Evolutionary conservation across 1,284 basidiomycete genomes (phyloP).

Genomic region (Golubevia pallescens): DNA sequence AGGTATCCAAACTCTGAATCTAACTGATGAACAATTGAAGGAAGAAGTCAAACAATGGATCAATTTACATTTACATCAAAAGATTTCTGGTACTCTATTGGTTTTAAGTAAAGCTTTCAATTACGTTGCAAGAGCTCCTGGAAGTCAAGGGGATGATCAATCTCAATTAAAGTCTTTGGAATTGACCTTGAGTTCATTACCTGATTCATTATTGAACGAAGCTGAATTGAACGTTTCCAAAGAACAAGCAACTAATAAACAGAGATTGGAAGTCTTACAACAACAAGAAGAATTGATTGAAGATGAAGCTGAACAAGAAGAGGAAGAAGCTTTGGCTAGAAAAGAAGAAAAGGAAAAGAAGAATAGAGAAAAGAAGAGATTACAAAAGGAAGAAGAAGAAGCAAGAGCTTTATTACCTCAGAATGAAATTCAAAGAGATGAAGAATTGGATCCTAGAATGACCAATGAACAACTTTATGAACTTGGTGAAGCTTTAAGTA

Average conservation of each 20-base stretch:
- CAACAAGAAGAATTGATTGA: slow-evolving; percentile 63
- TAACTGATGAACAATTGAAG: slow-evolving; percentile 40
- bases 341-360: slow-evolving; percentile 50
- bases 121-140: slow-evolving; percentile 25
- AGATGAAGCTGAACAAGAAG: slow-evolving; percentile 63
- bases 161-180: slow-evolving; percentile 57
- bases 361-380: slow-evolving; percentile 36
- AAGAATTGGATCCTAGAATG: slow-evolving; percentile 49
- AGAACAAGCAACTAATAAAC: slow-evolving; percentile 61
- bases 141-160: not conserved
- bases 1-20: slow-evolving; percentile 53
- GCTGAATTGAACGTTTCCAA: slow-evolving; percentile 60
- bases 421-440: slow-evolving; percentile 12
- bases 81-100: slow-evolving; percentile 56
- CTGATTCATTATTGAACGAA: slow-evolving; percentile 60
- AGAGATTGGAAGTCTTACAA: slow-evolving; percentile 61
- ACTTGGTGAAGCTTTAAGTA: slow-evolving; percentile 59
- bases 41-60: slow-evolving; percentile 58
- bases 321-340: slow-evolving; percentile 53
- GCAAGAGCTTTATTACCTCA: slow-evolving; percentile 44
- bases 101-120: slow-evolving; percentile 63
- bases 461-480: slow-evolving; percentile 62
- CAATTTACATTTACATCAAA: slow-evolving; percentile 48
- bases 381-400: slow-evolving; percentile 40
- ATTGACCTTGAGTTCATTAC: slow-evolving; percentile 55